Conservation (phyloP, 164 flowering plant species). For the Pachysandra terminalis region DNA sequence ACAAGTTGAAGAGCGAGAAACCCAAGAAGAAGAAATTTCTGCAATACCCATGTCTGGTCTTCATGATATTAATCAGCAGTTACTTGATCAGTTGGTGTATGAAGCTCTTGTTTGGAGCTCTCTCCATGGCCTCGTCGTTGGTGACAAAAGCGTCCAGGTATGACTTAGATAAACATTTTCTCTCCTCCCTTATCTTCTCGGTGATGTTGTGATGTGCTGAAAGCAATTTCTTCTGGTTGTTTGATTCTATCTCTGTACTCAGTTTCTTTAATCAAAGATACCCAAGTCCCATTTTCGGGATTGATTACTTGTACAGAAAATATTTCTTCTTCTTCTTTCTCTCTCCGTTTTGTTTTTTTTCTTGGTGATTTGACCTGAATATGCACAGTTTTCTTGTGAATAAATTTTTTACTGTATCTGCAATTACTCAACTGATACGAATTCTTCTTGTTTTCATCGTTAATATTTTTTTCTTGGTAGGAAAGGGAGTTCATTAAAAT, state of each 20-base stretch:
- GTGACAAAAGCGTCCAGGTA: slow-evolving; percentile 66
- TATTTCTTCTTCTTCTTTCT: too few species aligned
- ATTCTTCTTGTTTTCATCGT: too few species aligned
- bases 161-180: not conserved
- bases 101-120: slow-evolving; percentile 94
- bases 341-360: too few species aligned
- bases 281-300: too few species aligned
- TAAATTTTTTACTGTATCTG: too few species aligned
- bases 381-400: too few species aligned
- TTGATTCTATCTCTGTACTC: not conserved
- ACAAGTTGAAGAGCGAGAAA: slow-evolving; percentile 23
- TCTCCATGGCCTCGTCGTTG: slow-evolving; percentile 92
- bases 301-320: too few species aligned
- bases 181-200: not conserved
- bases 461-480: too few species aligned
- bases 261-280: not conserved
- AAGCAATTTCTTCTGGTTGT: not conserved
- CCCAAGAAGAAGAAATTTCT: slow-evolving; percentile 18
- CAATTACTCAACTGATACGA: too few species aligned
- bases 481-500: too few species aligned
- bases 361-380: too few species aligned
- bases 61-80: slow-evolving; percentile 39
- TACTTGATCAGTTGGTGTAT: slow-evolving; percentile 62
- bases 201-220: not conserved
- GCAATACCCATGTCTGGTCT: slow-evolving; percentile 27